phyloP scores from a whole-genome alignment of 2,329 filamentous ascomycete species.

The Curvularia eragrostidis region DNA sequence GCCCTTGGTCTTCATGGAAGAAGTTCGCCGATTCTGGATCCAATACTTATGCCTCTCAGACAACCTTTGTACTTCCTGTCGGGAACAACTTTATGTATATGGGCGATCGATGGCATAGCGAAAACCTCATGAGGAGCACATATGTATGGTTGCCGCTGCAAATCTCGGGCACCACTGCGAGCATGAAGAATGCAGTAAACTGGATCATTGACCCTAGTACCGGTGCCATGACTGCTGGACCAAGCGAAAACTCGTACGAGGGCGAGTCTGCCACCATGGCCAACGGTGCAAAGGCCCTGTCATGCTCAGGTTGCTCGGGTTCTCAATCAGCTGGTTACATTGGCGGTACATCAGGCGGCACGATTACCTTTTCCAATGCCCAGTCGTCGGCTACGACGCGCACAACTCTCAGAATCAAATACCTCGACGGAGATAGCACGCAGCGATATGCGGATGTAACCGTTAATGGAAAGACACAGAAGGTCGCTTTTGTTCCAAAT shows the following conservation, averaged over 20 bases:
- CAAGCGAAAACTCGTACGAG: conserved; percentile 59
- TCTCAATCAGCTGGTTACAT: conserved; percentile 58
- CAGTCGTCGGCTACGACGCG: conserved; percentile 53
- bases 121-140: conserved; percentile 66
- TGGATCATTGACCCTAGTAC: conserved; percentile 59
- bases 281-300: conserved; percentile 55
- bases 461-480: conserved; percentile 62
- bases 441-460: conserved; percentile 62
- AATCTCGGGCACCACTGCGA: conserved; percentile 61
- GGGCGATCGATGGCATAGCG: conserved; percentile 69
- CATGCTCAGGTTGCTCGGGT: conserved; percentile 62
- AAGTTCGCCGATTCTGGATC: conserved; percentile 64
- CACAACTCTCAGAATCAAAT: conserved; percentile 63
- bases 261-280: conserved; percentile 58
- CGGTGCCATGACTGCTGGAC: conserved; percentile 55
- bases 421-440: conserved; percentile 62
- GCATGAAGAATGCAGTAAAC: conserved; percentile 59
- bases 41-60: conserved; percentile 67
- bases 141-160: conserved; percentile 70
- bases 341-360: conserved; percentile 56
- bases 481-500: conserved; percentile 63
- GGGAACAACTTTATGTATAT: conserved; percentile 63
- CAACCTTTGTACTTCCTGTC: conserved; percentile 63
- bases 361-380: conserved; percentile 58
- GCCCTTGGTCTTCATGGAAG: conserved; percentile 67